Evolutionary conservation across 1,284 basidiomycete genomes (phyloP).

Genomic region (Sporisorium iseilematis-ciliati): DNA sequence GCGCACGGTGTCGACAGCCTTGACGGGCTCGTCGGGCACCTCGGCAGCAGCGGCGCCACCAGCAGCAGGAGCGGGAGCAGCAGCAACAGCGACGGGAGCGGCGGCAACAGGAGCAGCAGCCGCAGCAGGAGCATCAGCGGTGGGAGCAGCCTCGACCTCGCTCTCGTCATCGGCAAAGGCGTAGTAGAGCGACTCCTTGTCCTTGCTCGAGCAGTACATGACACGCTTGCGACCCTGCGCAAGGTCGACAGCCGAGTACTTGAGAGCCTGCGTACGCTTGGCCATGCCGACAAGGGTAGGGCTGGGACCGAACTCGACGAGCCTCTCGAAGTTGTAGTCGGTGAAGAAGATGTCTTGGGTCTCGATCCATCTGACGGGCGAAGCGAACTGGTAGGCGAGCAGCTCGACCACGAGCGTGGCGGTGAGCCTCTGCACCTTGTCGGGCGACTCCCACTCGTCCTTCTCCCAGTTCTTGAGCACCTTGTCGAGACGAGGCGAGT

Average conservation of each 20-base stretch:
- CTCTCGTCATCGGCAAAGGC: slow-evolving; percentile 88
- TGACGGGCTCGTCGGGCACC: slow-evolving; percentile 89
- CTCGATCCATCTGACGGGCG: slow-evolving; percentile 92
- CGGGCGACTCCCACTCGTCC: slow-evolving; percentile 84
- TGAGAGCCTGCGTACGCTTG: slow-evolving; percentile 90
- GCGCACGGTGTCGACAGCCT: slow-evolving; percentile 88
- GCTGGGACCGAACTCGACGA: slow-evolving; percentile 95
- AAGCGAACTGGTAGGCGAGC: slow-evolving; percentile 89
- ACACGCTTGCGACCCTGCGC: slow-evolving; percentile 82
- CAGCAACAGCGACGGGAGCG: slow-evolving; percentile 72
- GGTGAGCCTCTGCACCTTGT: slow-evolving; percentile 89
- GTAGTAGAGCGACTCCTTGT: slow-evolving; percentile 97
- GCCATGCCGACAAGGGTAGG: slow-evolving; percentile 98
- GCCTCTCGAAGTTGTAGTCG: slow-evolving; percentile 87
- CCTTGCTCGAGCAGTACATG: slow-evolving; percentile 93
- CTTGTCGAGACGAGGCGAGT: slow-evolving; percentile 90
- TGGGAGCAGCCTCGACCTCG: slow-evolving; percentile 70
- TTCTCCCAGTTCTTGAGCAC: slow-evolving; percentile 92
- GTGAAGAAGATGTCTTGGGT: slow-evolving; percentile 95
- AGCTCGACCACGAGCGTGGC: slow-evolving; percentile 96
- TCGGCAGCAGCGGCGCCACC: slow-evolving; percentile 74
- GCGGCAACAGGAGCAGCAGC: slow-evolving; percentile 68
- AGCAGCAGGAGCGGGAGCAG: slow-evolving; percentile 72
- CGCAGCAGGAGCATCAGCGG: slow-evolving; percentile 71
- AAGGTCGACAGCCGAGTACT: slow-evolving; percentile 91